These are phyloP conservation scores for Boletellus ananas DNA, from an alignment of 768 basidiomycete genomes.

Conservation along the genomic window DNA sequence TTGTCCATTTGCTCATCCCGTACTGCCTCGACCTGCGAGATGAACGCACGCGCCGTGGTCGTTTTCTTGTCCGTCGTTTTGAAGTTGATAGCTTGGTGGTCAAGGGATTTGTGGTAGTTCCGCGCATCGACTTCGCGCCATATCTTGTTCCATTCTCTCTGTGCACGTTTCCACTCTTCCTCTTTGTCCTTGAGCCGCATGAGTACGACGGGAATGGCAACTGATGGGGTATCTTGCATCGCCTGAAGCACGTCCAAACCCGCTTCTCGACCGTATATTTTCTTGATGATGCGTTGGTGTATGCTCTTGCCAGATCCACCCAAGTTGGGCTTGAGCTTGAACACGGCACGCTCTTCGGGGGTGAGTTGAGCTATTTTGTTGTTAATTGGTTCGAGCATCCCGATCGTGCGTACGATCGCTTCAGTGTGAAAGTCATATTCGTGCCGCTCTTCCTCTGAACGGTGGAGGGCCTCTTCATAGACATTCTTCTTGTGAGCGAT, in stretches of 20 bases:
- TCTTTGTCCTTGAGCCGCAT: conserved; percentile 91
- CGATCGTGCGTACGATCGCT: conserved; percentile 87
- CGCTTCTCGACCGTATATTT: conserved; percentile 88
- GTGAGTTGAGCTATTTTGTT: conserved; percentile 79
- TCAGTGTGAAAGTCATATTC: conserved; percentile 99
- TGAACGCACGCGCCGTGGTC: conserved; percentile 68
- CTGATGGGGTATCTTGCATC: conserved; percentile 88
- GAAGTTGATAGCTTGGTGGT: conserved; percentile 90
- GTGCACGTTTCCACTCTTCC: conserved; percentile 97
- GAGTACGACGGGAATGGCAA: conserved; percentile 88
- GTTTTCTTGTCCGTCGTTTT: conserved; percentile 88
- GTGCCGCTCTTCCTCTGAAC: conserved; percentile 96
- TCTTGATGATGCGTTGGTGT: conserved; percentile 92
- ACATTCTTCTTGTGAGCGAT: conserved; percentile 89
- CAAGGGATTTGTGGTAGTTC: conserved; percentile 90
- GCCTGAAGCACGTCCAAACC: conserved; percentile 79
- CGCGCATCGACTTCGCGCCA: conserved; percentile 96
- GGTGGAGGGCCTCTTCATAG: conserved; percentile 95
- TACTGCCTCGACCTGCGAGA: conserved; percentile 80
- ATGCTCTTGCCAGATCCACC: conserved; percentile 82
- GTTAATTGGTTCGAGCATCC: conserved; percentile 85
- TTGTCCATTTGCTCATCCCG: conserved; percentile 78
- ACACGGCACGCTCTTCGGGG: conserved; percentile 71
- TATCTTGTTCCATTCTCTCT: conserved; percentile 97
- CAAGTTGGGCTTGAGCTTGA: conserved; percentile 87